Conservation (phyloP, 2,329 filamentous ascomycete species). For the Cladosporium oxysporum region DNA sequence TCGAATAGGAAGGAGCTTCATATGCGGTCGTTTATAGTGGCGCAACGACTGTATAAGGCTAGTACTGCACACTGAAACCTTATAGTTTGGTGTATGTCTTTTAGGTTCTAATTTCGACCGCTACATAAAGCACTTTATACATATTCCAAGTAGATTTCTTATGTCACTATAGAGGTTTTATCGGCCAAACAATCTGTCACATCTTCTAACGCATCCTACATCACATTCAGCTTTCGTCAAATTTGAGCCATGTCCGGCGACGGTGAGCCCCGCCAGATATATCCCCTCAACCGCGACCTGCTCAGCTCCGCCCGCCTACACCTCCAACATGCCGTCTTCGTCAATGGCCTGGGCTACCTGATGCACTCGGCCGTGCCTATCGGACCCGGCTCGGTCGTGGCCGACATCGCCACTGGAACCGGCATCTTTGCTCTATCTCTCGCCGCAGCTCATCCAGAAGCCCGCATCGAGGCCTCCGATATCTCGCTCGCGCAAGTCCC, state of each 20-base stretch:
- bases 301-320: conserved; percentile 29
- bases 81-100: neutral
- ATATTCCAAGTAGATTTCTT: neutral
- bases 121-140: neutral
- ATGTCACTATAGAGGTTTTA: neutral
- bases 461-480: conserved; percentile 29
- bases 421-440: conserved; percentile 26
- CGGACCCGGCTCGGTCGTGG: conserved; percentile 20
- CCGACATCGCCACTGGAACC: conserved; percentile 25
- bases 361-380: conserved; percentile 33
- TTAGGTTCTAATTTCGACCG: neutral
- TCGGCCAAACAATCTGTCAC: neutral
- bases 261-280: conserved; percentile 33
- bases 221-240: neutral
- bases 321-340: conserved; percentile 37
- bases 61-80: neutral
- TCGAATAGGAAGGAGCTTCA: neutral
- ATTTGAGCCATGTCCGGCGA: neutral
- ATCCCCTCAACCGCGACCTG: conserved; percentile 25
- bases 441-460: neutral
- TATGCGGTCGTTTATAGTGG: neutral
- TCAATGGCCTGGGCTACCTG: conserved; percentile 30
- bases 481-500: conserved; percentile 27
- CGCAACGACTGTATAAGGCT: neutral
- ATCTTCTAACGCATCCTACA: neutral